Conservation (phyloP, 192 early-diverging fungal species). For the Endogone sp. region DNA sequence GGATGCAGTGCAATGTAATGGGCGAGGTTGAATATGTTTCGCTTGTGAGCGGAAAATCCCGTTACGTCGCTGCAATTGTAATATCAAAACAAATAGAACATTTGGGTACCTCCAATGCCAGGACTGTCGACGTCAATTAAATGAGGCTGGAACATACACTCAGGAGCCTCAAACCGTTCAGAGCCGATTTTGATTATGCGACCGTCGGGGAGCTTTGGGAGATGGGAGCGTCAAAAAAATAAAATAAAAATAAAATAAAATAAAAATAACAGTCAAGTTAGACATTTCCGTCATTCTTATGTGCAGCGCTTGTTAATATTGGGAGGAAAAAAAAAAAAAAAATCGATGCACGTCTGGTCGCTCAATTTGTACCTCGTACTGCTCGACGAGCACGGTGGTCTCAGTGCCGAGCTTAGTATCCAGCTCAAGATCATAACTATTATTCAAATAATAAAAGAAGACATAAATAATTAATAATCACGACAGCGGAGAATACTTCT, state of each 20-base stretch:
- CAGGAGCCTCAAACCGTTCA: slow-evolving; percentile 97
- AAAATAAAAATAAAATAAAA: neutral
- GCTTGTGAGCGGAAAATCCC: too few species aligned
- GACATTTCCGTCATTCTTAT: neutral
- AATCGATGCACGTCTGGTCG: slow-evolving; percentile 5
- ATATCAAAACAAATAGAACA: neutral
- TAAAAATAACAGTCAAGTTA: neutral
- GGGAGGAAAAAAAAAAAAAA: neutral
- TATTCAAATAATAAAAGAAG: slow-evolving; percentile 4
- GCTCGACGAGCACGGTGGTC: slow-evolving; percentile 94
- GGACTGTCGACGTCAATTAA: slow-evolving; percentile 92
- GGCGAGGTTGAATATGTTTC: too few species aligned
- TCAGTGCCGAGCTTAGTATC: slow-evolving; percentile 94
- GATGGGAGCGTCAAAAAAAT: neutral
- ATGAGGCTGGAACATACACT: slow-evolving; percentile 98
- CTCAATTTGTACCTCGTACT: slow-evolving; percentile 66
- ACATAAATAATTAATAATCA: neutral
- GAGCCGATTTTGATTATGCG: slow-evolving; percentile 98
- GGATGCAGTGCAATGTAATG: neutral
- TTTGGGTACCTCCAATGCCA: slow-evolving; percentile 78
- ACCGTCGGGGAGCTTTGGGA: slow-evolving; percentile 85
- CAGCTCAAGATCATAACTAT: slow-evolving; percentile 90
- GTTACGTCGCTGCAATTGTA: too few species aligned
- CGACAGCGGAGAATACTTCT: too few species aligned
- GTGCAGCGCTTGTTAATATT: slow-evolving; percentile 1